Percentiles rank a stretch among this genome's conserved stretches.
Evolutionary conservation across 306 rosid species (phyloP).

Genomic region (Carpinus fangiana): DNA sequence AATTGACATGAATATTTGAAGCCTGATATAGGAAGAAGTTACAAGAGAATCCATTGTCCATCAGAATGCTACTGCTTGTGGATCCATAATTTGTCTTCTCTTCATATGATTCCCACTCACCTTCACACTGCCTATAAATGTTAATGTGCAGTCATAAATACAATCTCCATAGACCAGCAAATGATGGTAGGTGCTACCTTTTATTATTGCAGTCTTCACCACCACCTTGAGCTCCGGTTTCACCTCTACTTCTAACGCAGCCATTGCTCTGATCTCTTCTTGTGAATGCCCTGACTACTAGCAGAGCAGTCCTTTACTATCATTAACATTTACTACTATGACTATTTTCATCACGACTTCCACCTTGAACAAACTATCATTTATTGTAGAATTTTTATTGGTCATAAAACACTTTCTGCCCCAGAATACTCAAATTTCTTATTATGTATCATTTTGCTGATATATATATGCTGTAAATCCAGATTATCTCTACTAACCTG

Average conservation of each 20-base stretch:
- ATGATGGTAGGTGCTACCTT: background rate
- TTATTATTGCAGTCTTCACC: background rate
- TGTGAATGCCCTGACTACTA: background rate
- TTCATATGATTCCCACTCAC: background rate
- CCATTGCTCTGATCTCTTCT: background rate
- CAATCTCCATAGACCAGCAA: background rate
- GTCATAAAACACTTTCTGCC: background rate
- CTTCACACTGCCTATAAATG: background rate
- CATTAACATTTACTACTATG: background rate
- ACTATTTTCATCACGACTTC: background rate
- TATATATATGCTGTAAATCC: background rate
- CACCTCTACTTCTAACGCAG: background rate
- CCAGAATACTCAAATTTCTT: background rate
- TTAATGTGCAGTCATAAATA: background rate
- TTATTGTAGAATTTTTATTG: background rate
- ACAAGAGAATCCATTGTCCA: background rate
- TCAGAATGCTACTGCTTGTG: background rate
- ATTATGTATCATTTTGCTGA: background rate
- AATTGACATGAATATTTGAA: background rate
- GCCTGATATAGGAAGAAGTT: background rate
- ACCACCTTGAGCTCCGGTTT: background rate
- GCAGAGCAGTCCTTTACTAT: background rate
- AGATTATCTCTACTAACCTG: background rate
- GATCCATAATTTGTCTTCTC: background rate
- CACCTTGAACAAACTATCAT: background rate